Percentiles rank a stretch among this genome's conserved stretches.
These are phyloP conservation scores for Phytopythium oedochilum DNA, from an alignment of 352 stramenopile species.

Conservation along the genomic window DNA sequence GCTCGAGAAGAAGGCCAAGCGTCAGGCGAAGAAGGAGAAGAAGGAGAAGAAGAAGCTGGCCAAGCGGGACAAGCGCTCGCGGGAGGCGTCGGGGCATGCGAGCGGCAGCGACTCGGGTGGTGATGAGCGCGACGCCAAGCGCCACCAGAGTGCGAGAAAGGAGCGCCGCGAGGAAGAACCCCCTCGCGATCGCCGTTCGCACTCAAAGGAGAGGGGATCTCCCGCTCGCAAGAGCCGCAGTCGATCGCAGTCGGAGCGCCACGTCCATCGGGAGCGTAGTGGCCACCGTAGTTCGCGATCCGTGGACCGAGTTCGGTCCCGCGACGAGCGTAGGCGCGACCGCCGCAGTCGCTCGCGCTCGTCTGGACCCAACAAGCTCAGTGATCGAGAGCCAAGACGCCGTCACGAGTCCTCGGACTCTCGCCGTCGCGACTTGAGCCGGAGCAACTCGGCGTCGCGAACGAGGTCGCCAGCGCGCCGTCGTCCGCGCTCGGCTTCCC, in stretches of 20 bases:
- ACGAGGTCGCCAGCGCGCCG: neutral
- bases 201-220: neutral
- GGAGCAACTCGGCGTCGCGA: neutral
- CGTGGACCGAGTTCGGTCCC: neutral
- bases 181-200: neutral
- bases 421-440: neutral
- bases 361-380: neutral
- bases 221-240: neutral
- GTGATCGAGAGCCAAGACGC: neutral
- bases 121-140: slow-evolving; percentile 8
- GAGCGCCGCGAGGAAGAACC: neutral
- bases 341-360: slow-evolving; percentile 3
- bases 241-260: neutral
- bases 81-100: neutral
- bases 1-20: slow-evolving; percentile 29
- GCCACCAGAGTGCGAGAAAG: slow-evolving; percentile 1
- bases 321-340: neutral
- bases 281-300: neutral
- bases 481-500: neutral
- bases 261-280: neutral
- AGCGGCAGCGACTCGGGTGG: slow-evolving; percentile 3
- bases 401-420: neutral
- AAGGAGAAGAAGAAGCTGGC: slow-evolving; percentile 19
- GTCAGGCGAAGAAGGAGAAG: slow-evolving; percentile 30
- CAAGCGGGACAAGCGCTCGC: slow-evolving; percentile 1